Evolutionary conservation across 83 land plant species (phyloP).

Genomic region (Larix sibirica): DNA sequence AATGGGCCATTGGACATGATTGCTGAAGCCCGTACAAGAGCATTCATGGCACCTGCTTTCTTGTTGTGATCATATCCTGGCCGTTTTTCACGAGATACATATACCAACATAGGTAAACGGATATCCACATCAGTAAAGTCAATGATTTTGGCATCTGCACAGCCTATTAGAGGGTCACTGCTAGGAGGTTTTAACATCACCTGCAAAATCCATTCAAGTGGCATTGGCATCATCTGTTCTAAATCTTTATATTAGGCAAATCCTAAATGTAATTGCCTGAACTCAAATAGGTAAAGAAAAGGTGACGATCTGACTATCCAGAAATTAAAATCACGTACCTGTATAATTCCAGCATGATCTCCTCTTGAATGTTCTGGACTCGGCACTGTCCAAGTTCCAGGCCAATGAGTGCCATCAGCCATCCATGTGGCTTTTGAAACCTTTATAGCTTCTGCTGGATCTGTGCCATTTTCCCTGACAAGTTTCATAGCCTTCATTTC

Average conservation of each 20-base stretch:
- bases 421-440: slow-evolving; percentile 77
- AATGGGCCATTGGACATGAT: slow-evolving; percentile 76
- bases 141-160: slow-evolving; percentile 48
- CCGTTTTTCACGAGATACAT: slow-evolving; percentile 76
- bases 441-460: slow-evolving; percentile 32
- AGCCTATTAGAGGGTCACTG: slow-evolving; percentile 45
- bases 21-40: slow-evolving; percentile 71
- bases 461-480: slow-evolving; percentile 21
- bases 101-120: slow-evolving; percentile 73
- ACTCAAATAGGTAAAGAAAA: background rate
- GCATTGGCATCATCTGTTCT: background rate
- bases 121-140: slow-evolving; percentile 72
- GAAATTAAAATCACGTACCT: slow-evolving; percentile 22
- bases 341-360: slow-evolving; percentile 49
- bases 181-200: slow-evolving; percentile 76
- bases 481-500: slow-evolving; percentile 22
- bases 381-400: slow-evolving; percentile 60
- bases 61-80: slow-evolving; percentile 70
- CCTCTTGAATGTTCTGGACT: slow-evolving; percentile 31
- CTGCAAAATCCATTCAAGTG: slow-evolving; percentile 19
- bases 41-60: slow-evolving; percentile 88
- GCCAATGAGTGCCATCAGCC: slow-evolving; percentile 86
- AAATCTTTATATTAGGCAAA: background rate
- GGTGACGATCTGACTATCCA: background rate
- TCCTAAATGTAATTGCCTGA: background rate